Evolutionary conservation across 148 eudicot species (phyloP).

Genomic region (Spergularia marina): DNA sequence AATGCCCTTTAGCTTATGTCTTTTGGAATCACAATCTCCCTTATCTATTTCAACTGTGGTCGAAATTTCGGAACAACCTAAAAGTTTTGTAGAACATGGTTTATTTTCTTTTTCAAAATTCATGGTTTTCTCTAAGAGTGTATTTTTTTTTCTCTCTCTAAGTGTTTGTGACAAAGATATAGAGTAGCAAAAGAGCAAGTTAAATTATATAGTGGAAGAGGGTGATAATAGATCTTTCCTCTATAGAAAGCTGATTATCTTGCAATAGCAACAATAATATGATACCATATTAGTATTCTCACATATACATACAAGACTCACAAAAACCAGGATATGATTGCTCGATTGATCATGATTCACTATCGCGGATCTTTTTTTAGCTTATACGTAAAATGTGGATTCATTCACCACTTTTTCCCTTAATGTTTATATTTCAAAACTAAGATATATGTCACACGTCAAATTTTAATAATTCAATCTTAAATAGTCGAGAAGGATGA

Average conservation of each 20-base stretch:
- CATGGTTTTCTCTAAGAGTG: too few species aligned
- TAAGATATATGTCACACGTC: too few species aligned
- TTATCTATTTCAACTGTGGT: too few species aligned
- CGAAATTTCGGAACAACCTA: too few species aligned
- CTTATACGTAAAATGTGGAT: not conserved
- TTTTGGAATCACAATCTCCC: too few species aligned
- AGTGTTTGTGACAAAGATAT: not conserved
- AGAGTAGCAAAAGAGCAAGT: not conserved
- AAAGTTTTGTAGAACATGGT: too few species aligned
- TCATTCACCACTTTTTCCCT: not conserved
- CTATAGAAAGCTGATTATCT: constrained; percentile 13
- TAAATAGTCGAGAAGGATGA: too few species aligned
- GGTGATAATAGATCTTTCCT: not conserved
- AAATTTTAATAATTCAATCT: too few species aligned
- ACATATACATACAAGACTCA: not conserved
- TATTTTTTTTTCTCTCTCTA: too few species aligned
- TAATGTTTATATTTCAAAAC: not conserved
- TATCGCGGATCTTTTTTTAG: not conserved
- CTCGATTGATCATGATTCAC: not conserved
- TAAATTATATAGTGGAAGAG: constrained; percentile 11
- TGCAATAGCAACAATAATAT: not conserved
- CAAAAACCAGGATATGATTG: constrained; percentile 1
- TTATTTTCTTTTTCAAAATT: too few species aligned
- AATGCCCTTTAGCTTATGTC: too few species aligned
- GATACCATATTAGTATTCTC: constrained; percentile 6